Percentiles rank a stretch among this genome's conserved stretches.
Evolutionary conservation across 129 eudicot species (phyloP).

Genomic region (Escallonia rubra): DNA sequence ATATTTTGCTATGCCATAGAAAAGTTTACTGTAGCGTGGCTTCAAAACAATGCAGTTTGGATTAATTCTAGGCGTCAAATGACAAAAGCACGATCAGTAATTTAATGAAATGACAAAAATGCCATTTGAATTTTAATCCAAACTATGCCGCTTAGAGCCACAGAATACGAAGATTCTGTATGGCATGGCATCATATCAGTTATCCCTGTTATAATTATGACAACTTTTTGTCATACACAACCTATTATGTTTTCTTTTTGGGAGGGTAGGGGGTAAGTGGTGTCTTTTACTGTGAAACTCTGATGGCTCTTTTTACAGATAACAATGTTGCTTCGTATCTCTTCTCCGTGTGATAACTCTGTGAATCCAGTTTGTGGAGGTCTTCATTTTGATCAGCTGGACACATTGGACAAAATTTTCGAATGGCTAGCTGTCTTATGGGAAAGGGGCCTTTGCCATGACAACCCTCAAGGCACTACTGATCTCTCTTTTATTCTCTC

Average conservation of each 20-base stretch:
- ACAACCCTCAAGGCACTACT: slow-evolving; percentile 81
- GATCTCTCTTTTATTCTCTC: background rate
- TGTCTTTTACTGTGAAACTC: background rate
- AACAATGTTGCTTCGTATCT: slow-evolving; percentile 56
- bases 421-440: slow-evolving; percentile 88
- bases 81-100: no score
- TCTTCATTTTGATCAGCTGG: slow-evolving; percentile 40
- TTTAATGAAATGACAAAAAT: no score
- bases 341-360: slow-evolving; percentile 30
- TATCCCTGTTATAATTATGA: no score
- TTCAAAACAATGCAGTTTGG: no score
- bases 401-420: slow-evolving; percentile 50
- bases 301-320: slow-evolving; percentile 35
- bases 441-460: slow-evolving; percentile 92
- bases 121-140: no score
- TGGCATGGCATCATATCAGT: no score
- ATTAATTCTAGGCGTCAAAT: no score
- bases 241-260: background rate
- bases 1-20: no score
- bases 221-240: background rate
- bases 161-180: no score
- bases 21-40: no score
- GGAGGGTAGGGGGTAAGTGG: background rate
- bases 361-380: slow-evolving; percentile 28
- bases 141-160: no score